phyloP scores from a whole-genome alignment of 495 filamentous ascomycete species.

The Talaromyces trachyspermus region DNA sequence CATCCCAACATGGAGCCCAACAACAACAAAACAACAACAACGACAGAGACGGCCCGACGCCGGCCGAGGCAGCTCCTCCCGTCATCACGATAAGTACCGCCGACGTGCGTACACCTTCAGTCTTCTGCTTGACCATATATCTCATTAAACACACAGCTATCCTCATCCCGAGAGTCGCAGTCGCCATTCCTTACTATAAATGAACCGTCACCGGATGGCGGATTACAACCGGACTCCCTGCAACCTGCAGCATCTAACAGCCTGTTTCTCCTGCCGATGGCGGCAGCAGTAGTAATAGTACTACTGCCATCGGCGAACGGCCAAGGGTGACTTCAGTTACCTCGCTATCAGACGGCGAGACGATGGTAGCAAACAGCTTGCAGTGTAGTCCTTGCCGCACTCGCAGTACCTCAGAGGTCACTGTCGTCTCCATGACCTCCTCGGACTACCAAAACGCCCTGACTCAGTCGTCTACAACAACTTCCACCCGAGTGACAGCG shows the following conservation, averaged over 20 bases:
- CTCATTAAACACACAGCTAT: background rate
- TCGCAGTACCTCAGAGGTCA: constrained; percentile 2
- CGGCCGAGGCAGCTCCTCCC: background rate
- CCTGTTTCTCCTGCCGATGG: background rate
- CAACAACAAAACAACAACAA: background rate
- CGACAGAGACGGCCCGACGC: background rate
- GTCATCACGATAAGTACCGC: constrained; percentile 2
- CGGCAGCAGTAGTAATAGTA: background rate
- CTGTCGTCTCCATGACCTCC: background rate
- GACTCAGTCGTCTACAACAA: background rate
- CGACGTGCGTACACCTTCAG: constrained; percentile 2
- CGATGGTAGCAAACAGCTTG: constrained; percentile 1
- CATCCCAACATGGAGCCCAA: no score
- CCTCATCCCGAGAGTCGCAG: background rate
- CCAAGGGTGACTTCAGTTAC: constrained; percentile 1
- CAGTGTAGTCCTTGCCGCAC: background rate
- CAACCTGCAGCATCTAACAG: background rate
- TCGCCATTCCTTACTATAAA: background rate
- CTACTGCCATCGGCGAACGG: background rate
- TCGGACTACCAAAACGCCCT: background rate
- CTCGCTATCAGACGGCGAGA: constrained; percentile 2
- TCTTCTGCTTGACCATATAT: no score
- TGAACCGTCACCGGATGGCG: background rate
- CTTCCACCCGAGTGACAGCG: constrained; percentile 26
- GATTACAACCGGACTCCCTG: background rate